A percentile compares a stretch with the other conserved stretches of the same genome.
phyloP scores from a whole-genome alignment of 495 filamentous ascomycete genomes.

The Hypomontagnella monticulosa region DNA sequence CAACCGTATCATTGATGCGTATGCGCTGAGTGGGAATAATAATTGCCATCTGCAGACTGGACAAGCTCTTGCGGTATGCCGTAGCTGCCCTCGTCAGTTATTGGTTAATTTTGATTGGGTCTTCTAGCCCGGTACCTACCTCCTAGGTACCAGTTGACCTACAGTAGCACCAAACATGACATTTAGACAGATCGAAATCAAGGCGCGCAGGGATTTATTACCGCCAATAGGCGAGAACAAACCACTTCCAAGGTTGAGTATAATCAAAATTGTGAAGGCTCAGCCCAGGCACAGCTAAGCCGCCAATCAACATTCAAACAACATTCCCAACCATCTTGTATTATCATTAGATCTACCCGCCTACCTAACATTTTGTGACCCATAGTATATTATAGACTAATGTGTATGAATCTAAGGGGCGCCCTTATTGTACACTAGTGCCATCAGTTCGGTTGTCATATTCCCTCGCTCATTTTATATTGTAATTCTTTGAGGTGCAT shows the following conservation, averaged over 20 bases:
- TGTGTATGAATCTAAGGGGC: constrained; percentile 3
- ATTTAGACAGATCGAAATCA: no score
- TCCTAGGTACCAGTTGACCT: constrained; percentile 16
- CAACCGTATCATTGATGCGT: no score
- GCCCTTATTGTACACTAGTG: background rate
- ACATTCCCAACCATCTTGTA: constrained; percentile 2
- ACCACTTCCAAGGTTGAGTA: background rate
- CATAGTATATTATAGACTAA: background rate
- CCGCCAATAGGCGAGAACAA: constrained; percentile 18
- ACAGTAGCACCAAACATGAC: background rate
- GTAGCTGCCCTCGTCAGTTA: background rate
- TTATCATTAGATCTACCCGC: constrained; percentile 2
- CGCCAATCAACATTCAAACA: constrained; percentile 27
- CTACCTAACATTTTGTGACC: background rate
- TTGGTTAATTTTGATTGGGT: constrained; percentile 13
- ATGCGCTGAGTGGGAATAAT: background rate
- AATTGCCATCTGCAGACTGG: constrained; percentile 2
- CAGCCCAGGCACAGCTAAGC: constrained; percentile 20
- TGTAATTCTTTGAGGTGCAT: background rate
- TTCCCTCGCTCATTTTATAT: no score
- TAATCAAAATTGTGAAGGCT: constrained; percentile 8
- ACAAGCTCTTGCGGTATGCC: background rate
- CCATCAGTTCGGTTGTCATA: no score
- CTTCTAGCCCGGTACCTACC: constrained; percentile 16
- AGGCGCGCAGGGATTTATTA: constrained; percentile 23